Percentiles rank a stretch among this genome's conserved stretches.
These are phyloP conservation scores for Sporisorium reilianum DNA, from an alignment of 1,284 basidiomycete species.

Conservation along the genomic window DNA sequence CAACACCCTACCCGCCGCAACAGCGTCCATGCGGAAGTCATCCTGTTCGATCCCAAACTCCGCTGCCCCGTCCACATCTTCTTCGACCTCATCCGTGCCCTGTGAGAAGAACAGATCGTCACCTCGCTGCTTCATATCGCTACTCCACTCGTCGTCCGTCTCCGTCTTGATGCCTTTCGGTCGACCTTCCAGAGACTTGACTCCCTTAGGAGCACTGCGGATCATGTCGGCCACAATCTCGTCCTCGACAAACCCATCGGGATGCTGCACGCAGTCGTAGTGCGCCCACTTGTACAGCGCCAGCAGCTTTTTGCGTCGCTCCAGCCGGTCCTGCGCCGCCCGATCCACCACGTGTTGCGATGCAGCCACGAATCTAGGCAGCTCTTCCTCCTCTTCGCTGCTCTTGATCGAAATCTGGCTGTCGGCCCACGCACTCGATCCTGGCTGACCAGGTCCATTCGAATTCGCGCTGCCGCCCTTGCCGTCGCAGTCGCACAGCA, in stretches of 20 bases:
- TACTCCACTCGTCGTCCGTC: conserved; percentile 33
- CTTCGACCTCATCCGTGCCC: conserved; percentile 9
- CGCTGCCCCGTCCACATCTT: conserved; percentile 5
- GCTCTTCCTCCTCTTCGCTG: conserved; percentile 28
- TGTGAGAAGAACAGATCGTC: conserved; percentile 33
- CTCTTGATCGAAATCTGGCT: conserved; percentile 30
- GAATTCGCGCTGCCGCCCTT: conserved; percentile 35
- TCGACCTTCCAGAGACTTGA: not conserved
- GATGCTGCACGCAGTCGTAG: conserved; percentile 72
- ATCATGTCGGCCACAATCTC: conserved; percentile 31
- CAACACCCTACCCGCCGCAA: conserved; percentile 41
- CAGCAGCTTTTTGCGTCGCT: conserved; percentile 82
- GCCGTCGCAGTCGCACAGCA: conserved; percentile 64
- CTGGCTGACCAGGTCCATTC: not conserved
- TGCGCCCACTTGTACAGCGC: conserved; percentile 90
- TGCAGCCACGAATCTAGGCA: conserved; percentile 52
- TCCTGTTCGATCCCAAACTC: not conserved
- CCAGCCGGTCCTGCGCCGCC: conserved; percentile 62
- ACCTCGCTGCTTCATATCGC: conserved; percentile 27
- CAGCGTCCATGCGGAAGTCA: conserved; percentile 27
- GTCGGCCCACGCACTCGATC: not conserved
- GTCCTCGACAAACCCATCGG: conserved; percentile 37
- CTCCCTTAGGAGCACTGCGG: conserved; percentile 4
- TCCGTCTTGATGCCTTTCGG: conserved; percentile 15
- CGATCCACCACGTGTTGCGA: conserved; percentile 50